These are phyloP conservation scores for Geotrichum cucujoidarum DNA, from an alignment of 1,139 yeast species.

Conservation along the genomic window DNA sequence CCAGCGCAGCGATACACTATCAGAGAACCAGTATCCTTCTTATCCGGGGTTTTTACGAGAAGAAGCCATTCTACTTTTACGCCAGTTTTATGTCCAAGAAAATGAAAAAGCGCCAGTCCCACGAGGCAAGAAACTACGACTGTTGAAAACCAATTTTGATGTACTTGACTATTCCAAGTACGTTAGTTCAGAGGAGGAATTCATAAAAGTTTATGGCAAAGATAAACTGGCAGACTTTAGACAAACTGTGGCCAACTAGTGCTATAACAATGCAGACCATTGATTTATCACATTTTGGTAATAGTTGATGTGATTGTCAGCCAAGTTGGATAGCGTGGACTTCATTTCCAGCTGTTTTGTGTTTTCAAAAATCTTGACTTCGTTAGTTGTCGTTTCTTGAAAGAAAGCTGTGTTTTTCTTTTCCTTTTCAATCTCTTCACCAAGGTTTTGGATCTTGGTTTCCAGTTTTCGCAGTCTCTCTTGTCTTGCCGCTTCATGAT, in stretches of 20 bases:
- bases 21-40: conserved; percentile 46
- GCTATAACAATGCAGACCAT: conserved; percentile 11
- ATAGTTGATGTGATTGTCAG: conserved; percentile 71
- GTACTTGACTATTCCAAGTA: conserved; percentile 47
- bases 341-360: conserved; percentile 77
- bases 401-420: conserved; percentile 66
- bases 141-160: conserved; percentile 66
- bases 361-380: conserved; percentile 75
- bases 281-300: conserved; percentile 41
- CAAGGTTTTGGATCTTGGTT: conserved; percentile 55
- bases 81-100: conserved; percentile 80
- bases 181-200: conserved; percentile 43
- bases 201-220: conserved; percentile 48
- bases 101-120: conserved; percentile 83
- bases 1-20: background rate
- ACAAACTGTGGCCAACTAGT: background rate
- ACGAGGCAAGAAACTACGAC: conserved; percentile 66
- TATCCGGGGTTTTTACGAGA: conserved; percentile 75
- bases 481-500: conserved; percentile 51
- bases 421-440: conserved; percentile 56
- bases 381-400: conserved; percentile 60
- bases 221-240: conserved; percentile 31
- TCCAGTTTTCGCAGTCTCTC: conserved; percentile 50
- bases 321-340: conserved; percentile 60
- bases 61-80: conserved; percentile 74